Base-by-base conservation (phyloP, 1,139 yeast genomes). In the Hanseniaspora sp. region DNA sequence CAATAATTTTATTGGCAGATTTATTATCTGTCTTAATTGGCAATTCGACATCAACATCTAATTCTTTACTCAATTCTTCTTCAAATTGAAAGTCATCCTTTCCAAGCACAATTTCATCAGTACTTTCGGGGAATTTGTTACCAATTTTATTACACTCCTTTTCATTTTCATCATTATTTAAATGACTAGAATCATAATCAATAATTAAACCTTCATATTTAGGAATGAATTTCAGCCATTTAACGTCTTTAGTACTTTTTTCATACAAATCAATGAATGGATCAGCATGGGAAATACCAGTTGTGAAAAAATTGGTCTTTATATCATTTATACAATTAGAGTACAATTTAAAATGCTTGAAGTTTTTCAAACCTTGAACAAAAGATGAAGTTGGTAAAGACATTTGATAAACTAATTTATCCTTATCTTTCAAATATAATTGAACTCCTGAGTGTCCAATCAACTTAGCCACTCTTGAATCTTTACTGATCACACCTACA, bases 251-350 rank as follows among this genome's bases (percentile, higher is more conserved):
- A 2, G 57, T 56, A 44, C 63, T 66, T 43, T 63, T 61, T 23
- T 42, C 39, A 29, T 41, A 42, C 7, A 67, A 60, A 38, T 63
- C 64, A 43, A 64, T 57, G 52, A 68, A 85, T 0, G 94, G 94
- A 62, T 86, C 94, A 23, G 70, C 69, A 11, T 70, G 63, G 1
- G 84, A 77, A 35, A 84, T 83, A 1, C 85, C 84, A 0, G 95
- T 74, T 0, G 95, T 86, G 74, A 84, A 86, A 82, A 86, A 86
- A 34, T 85, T 77, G 5, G 94, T 81, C 60, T 95, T 75, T 60
- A 79, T 81, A 67, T 86, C 95, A 59, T 86, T 84, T 57, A 83
- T 76, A 43, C 83, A 75, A 66, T 86, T 86, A 5, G 92, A 84
- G 63, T 86, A 86, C 55, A 86, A 67, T 1, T 80, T 67, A 54